Base-by-base conservation (phyloP, 306 rosid genomes). In the Parietaria judaica region DNA sequence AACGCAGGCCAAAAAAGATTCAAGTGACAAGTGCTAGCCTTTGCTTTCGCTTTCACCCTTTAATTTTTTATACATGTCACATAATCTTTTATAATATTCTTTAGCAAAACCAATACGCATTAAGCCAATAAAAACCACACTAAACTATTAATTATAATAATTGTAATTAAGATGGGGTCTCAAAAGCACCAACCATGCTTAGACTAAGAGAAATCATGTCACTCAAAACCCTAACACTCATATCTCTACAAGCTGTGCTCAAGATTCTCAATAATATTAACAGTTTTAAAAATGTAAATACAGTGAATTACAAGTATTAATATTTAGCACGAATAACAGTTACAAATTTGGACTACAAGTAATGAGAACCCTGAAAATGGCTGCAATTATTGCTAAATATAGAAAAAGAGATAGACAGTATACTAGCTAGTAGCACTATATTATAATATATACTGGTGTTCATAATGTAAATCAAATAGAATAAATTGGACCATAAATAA, bases 191-290 rank as follows among this genome's bases (percentile, higher is more conserved):
- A 71, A 77, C 69, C 14, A 38, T 61, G 63, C 70, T 68, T 78
- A 52, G 70, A 66, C 70, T n/a, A 60, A 45, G 58, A 63, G 80
- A 77, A 79, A 79, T 74, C 72, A 60, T 83, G 83, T 79, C 84
- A 83, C 81, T 67, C 65, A 52, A 77, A 82, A 79, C 86, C 83
- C 79, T 79, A 80, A 85, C 85, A 84, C 43, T 69, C 16, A 70
- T 76, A 79, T 68, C 75, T 63, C 56, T 54, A 12, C 48, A 14
- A 49, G 60, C 61, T 34, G 60, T 49, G 14, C 53, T 2, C 63
- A 73, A 69, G 78, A 79, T 77, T 79, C 72, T 66, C 68, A 49
- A 56, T 5, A 4, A n/a, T n/a, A 49, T 7, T 49, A 4, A 46
- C 50, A 8, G 3, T 7, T 7, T 7, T 1, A 46, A 46, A 46